These are phyloP conservation scores for Phytophthora uliginosa DNA, from an alignment of 352 stramenopile genomes.

Conservation along the genomic window DNA sequence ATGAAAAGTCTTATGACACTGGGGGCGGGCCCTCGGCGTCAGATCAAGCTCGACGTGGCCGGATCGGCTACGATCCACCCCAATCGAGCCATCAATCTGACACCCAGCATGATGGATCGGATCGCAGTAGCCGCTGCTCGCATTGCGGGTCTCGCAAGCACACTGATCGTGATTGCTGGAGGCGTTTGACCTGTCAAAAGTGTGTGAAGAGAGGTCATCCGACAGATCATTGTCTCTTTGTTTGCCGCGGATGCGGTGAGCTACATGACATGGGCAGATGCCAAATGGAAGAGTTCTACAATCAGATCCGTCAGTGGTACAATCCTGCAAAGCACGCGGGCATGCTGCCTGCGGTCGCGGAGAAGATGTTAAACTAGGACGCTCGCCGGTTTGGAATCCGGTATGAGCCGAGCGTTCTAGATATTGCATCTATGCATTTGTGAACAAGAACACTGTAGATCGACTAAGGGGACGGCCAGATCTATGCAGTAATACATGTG, in stretches of 20 bases:
- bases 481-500: background rate
- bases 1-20: background rate
- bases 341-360: no score
- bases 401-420: no score
- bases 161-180: background rate
- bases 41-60: no score
- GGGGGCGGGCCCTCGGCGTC: no score
- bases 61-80: background rate
- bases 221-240: background rate
- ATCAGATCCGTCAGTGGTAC: background rate
- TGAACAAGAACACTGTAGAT: background rate
- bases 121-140: background rate
- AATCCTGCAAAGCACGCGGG: background rate
- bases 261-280: background rate
- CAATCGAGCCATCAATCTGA: background rate
- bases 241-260: background rate
- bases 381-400: no score
- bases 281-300: background rate
- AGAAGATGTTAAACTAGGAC: no score
- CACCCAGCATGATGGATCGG: background rate
- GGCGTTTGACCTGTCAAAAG: background rate
- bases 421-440: no score
- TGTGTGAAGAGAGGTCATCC: background rate
- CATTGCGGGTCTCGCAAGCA: background rate
- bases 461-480: background rate